Base-by-base conservation (phyloP, 108 stramenopile genomes). In the Nitzschia sp. region DNA sequence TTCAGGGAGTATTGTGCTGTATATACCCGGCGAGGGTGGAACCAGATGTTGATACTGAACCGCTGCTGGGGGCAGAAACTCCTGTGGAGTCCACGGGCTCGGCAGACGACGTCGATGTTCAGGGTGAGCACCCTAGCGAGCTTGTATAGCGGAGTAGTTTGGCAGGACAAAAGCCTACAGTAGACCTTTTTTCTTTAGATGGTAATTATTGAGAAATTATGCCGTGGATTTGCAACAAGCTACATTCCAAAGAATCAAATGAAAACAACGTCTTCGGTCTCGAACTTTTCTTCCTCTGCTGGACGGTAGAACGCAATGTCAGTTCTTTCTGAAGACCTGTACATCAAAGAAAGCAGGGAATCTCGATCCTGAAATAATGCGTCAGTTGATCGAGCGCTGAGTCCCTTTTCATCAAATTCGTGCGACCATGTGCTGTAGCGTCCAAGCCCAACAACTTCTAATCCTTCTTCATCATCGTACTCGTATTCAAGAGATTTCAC, bases 1-100 rank as follows among this genome's bases (percentile, higher is more conserved):
- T 53, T 11, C 85, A 86, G 52, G 77, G 53, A 28, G 11, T 82
- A 21, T 52, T 85, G 23, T 75, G 72, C 54, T 61, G 74, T 16
- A 35, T 55, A 5, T 85, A 77, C 59, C 80, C 80, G 0, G 45
- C 1, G 8, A 19, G 2, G 29, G n/a, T 46, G 23, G 26, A 41
- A 33, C 32, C 26, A 36, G 71, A 57, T 46, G 44, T 72, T 3
- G 72, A 73, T 36, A n/a, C 21, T 22, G 29, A 30, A 28, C 60
- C 60, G 19, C 53, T 73, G 45, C 45, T 62, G 58, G 46, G 0
- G 1, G 54, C n/a, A 28, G 56, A 45, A 5, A 38, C 31, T 17
- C 13, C 13, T 6, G 33, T 23, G 13, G 47, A 34, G 8, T 9
- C 30, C 5, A 41, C 15, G 17, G 35, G 3, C 15, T 58, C 47